Evolutionary conservation across 495 filamentous ascomycete genomes (phyloP).

Genomic region (Aspergillus diversus): DNA sequence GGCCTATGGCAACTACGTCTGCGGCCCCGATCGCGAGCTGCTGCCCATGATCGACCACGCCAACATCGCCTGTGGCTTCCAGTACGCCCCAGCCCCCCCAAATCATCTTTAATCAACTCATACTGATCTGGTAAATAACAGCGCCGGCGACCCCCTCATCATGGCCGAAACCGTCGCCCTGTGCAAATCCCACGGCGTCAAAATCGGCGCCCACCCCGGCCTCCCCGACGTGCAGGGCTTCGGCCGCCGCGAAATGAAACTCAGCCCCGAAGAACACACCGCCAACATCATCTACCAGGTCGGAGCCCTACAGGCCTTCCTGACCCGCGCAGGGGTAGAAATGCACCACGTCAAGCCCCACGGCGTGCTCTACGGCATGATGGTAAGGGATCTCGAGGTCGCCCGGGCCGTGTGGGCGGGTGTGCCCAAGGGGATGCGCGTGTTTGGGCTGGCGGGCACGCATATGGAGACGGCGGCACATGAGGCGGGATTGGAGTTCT

Average conservation of each 20-base stretch:
- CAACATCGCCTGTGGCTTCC: constrained; percentile 68
- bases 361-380: constrained; percentile 59
- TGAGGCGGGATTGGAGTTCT: constrained; percentile 57
- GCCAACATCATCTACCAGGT: constrained; percentile 63
- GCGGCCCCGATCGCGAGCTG: constrained; percentile 60
- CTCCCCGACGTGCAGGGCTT: constrained; percentile 66
- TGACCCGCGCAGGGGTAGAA: constrained; percentile 55
- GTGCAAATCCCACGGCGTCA: constrained; percentile 58
- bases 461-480: constrained; percentile 55
- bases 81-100: constrained; percentile 22
- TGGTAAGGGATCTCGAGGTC: constrained; percentile 55
- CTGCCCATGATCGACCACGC: constrained; percentile 62
- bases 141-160: constrained; percentile 54
- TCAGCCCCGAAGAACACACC: constrained; percentile 58
- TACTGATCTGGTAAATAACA: neutral
- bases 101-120: neutral
- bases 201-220: constrained; percentile 63
- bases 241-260: constrained; percentile 59
- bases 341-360: constrained; percentile 66
- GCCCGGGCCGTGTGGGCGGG: constrained; percentile 56
- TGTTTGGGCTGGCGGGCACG: constrained; percentile 61
- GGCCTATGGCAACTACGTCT: constrained; percentile 52
- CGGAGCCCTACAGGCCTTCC: constrained; percentile 59
- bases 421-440: constrained; percentile 52
- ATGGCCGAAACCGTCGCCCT: constrained; percentile 60